Conservation (phyloP, 805 yeast species). For the Torulaspora delbrueckii region DNA sequence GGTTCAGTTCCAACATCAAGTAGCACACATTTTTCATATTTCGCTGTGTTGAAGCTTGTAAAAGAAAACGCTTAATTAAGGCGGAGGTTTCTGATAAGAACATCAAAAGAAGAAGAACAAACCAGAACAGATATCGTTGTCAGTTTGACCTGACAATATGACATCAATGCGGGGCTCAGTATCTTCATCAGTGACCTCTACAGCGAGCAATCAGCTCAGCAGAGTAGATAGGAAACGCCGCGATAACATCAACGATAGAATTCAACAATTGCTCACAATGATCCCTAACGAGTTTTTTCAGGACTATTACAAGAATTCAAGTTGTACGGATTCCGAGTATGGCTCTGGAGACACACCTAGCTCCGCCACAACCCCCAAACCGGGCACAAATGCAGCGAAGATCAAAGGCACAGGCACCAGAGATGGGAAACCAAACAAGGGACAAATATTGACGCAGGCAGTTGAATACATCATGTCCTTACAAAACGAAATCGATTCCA, state of each 20-base stretch:
- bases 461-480: slow-evolving; percentile 65
- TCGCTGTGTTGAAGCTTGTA: background rate
- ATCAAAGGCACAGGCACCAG: slow-evolving; percentile 60
- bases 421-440: slow-evolving; percentile 82
- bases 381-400: slow-evolving; percentile 12
- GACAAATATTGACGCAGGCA: slow-evolving; percentile 69
- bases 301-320: slow-evolving; percentile 29
- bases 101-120: background rate
- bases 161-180: slow-evolving; percentile 15
- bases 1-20: background rate
- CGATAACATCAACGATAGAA: slow-evolving; percentile 55
- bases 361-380: slow-evolving; percentile 12
- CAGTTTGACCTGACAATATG: background rate
- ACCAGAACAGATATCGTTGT: background rate
- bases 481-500: slow-evolving; percentile 70
- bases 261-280: slow-evolving; percentile 45
- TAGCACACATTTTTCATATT: too few species aligned
- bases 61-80: background rate
- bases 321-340: slow-evolving; percentile 11
- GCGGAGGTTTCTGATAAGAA: background rate
- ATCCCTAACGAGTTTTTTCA: slow-evolving; percentile 46
- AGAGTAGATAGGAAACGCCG: slow-evolving; percentile 44
- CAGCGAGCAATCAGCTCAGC: slow-evolving; percentile 19
- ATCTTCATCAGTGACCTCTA: slow-evolving; percentile 21
- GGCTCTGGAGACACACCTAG: slow-evolving; percentile 12